Conservation (phyloP, 371 early-diverging fungal genomes). For the Lichtheimia hyalospora region DNA sequence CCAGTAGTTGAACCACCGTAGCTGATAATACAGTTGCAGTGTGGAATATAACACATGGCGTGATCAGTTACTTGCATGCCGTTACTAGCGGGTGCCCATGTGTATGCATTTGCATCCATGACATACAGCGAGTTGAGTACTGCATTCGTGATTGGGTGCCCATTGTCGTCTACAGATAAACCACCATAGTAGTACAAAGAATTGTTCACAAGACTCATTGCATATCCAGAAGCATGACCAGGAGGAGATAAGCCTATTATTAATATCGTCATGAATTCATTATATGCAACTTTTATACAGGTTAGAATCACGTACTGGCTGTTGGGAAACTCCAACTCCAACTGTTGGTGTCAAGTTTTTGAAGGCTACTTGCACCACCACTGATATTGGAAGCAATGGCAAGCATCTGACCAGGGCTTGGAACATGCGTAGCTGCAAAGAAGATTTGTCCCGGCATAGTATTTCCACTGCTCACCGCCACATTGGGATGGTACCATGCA, state of each 20-base stretch:
- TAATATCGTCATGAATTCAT: neutral
- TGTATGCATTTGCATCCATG: constrained; percentile 20
- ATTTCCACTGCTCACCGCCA: constrained; percentile 6
- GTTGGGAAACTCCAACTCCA: constrained; percentile 26
- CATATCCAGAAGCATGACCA: constrained; percentile 10
- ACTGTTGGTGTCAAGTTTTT: constrained; percentile 19
- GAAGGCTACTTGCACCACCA: constrained; percentile 11
- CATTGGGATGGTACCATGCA: constrained; percentile 21
- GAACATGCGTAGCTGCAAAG: constrained; percentile 14
- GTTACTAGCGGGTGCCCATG: constrained; percentile 18
- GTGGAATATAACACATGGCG: constrained; percentile 21
- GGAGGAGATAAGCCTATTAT: constrained; percentile 8
- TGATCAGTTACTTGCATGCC: constrained; percentile 21
- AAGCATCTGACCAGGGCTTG: constrained; percentile 21
- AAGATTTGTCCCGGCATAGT: constrained; percentile 11
- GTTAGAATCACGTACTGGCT: neutral
- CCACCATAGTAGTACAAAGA: constrained; percentile 23
- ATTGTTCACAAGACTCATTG: constrained; percentile 17
- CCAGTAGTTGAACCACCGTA: constrained; percentile 27
- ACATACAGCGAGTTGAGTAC: constrained; percentile 14
- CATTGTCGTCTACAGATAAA: constrained; percentile 12
- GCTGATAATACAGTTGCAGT: constrained; percentile 20
- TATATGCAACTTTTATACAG: neutral
- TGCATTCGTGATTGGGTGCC: constrained; percentile 8
- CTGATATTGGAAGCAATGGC: constrained; percentile 18